These are phyloP conservation scores for Thraustochytrium sp. DNA, from an alignment of 352 stramenopile species.

Conservation along the genomic window DNA sequence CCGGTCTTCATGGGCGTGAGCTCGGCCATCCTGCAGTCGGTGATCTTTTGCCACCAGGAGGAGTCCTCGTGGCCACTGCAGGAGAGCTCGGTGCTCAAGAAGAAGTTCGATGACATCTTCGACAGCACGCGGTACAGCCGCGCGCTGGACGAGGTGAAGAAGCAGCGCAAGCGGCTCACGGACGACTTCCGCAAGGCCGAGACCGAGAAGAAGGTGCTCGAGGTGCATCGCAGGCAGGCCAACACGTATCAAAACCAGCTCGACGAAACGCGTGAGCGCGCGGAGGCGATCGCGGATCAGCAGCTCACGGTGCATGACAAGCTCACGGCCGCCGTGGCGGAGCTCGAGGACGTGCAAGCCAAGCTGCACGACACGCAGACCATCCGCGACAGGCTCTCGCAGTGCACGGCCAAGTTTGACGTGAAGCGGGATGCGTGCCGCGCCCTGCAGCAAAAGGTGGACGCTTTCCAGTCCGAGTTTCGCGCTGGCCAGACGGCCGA, in stretches of 20 bases:
- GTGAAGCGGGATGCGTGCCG: neutral
- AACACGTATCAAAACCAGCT: conserved; percentile 44
- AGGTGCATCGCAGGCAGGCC: conserved; percentile 46
- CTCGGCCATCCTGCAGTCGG: conserved; percentile 95
- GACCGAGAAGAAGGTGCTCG: conserved; percentile 53
- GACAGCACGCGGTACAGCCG: conserved; percentile 97
- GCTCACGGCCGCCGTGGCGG: neutral
- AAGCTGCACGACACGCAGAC: conserved; percentile 56
- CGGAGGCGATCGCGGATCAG: conserved; percentile 53
- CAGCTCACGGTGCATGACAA: neutral
- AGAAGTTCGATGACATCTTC: conserved; percentile 99
- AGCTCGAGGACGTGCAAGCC: conserved; percentile 49
- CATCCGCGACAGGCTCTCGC: conserved; percentile 48
- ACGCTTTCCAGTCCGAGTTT: neutral
- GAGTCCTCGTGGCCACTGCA: conserved; percentile 93
- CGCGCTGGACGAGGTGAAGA: conserved; percentile 57
- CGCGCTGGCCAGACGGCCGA: too few species aligned
- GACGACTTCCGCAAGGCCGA: conserved; percentile 57
- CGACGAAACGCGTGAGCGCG: conserved; percentile 53
- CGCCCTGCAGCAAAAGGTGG: conserved; percentile 40
- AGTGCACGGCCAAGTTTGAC: conserved; percentile 55
- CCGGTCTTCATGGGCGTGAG: conserved; percentile 87
- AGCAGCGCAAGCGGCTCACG: conserved; percentile 68
- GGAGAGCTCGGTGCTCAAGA: conserved; percentile 90
- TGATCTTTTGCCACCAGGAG: conserved; percentile 99